Percentiles rank a stretch among this genome's conserved stretches.
These are phyloP conservation scores for Penicillium cosmopolitanum DNA, from an alignment of 495 filamentous ascomycete genomes.

Conservation along the genomic window DNA sequence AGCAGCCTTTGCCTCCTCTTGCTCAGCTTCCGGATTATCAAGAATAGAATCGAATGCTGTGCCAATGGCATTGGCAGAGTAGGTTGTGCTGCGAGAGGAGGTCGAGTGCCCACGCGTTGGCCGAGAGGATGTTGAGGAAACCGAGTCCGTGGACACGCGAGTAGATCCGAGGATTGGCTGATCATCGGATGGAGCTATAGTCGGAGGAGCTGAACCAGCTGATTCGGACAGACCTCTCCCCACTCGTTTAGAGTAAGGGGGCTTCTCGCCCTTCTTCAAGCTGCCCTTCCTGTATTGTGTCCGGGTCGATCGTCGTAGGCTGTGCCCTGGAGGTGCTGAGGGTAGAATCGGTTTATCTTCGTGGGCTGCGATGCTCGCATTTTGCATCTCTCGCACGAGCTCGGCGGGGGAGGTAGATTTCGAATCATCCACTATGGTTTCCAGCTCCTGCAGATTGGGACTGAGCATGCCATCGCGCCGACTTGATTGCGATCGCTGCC, in stretches of 20 bases:
- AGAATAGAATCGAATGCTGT: conserved; percentile 35
- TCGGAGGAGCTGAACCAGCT: conserved; percentile 56
- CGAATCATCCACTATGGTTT: conserved; percentile 81
- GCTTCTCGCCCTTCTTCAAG: conserved; percentile 74
- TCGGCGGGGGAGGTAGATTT: conserved; percentile 52
- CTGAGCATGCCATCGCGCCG: conserved; percentile 58
- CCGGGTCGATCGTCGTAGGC: conserved; percentile 84
- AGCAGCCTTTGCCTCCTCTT: conserved; percentile 17
- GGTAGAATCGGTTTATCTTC: conserved; percentile 91
- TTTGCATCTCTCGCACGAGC: conserved; percentile 41
- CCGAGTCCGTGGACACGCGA: conserved; percentile 78
- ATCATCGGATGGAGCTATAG: conserved; percentile 40
- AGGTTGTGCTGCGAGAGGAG: conserved; percentile 27
- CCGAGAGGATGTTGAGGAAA: conserved; percentile 42
- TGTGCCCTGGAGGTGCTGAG: conserved; percentile 69
- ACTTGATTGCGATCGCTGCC: conserved; percentile 65
- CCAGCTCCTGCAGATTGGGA: conserved; percentile 68
- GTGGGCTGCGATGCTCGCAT: conserved; percentile 52
- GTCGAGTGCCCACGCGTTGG: conserved; percentile 34
- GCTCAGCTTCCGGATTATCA: conserved; percentile 33
- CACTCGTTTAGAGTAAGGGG: conserved; percentile 75
- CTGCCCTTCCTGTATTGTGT: conserved; percentile 93
- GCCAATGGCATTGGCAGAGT: conserved; percentile 24
- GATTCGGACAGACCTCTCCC: conserved; percentile 59
- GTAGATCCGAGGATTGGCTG: conserved; percentile 59